Base-by-base conservation (phyloP, 1,284 basidiomycete species). In the Anthracocystis walkeri region DNA sequence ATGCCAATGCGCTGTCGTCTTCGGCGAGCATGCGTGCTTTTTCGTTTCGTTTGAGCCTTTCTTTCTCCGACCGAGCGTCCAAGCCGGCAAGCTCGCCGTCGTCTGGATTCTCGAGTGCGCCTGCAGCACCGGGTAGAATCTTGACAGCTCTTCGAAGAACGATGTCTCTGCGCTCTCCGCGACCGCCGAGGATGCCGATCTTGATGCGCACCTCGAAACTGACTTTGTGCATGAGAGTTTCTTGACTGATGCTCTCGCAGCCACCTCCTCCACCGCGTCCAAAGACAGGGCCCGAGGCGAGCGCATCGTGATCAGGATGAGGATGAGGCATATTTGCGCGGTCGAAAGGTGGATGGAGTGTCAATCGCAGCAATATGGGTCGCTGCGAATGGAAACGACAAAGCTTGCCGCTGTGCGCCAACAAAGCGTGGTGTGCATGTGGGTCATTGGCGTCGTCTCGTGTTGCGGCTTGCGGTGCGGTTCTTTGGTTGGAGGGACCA, bases 191-290 rank as follows among this genome's bases (percentile, higher is more conserved):
- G 16, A 85, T 63, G 18, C 65, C 70, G 7, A 84, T 57, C 56
- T 79, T 78, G 42, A 84, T 70, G 18, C 73, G 60, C 21, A 85
- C 77, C 20, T 78, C 71, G 44, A 85, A 85, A 45, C 59, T 70
- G 42, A 85, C 78, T n/a, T 67, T 70, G 60, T 84, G 83, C 57
- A 84, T 65, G 5, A 78, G 50, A 0, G 83, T 85, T 53, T 82
- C 78, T 51, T 85, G 83, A 25, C 71, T 79, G 60, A 85, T 78
- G 41, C 80, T 80, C 61, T 83, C 81, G 63, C 83, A 85, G 11
- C 78, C 73, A 12, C 80, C 78, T 14, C 80, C 81, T 16, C 80
- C 83, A 16, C 77, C 81, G 1, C 76, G 56, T 1, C 68, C 75
- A 20, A 71, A 76, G 25, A 81, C 70, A 14, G 79, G 75, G 1